phyloP scores from a whole-genome alignment of 352 stramenopile species.

The Phytopythium cucurbitacearum region DNA sequence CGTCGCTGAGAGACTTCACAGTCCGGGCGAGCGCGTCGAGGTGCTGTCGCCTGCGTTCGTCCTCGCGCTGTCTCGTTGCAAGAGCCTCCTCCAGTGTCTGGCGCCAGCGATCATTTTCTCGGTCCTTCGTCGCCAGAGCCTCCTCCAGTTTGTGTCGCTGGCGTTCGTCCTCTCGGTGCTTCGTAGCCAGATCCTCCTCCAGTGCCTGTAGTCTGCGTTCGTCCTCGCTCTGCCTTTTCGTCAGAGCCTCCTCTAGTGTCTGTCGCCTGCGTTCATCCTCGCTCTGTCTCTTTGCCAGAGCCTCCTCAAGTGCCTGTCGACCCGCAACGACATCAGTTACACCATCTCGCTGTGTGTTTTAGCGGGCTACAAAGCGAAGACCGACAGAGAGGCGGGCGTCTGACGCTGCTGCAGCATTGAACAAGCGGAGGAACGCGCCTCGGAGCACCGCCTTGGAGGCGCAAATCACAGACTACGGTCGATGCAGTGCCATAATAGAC shows the following conservation, averaged over 20 bases:
- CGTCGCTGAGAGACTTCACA: conserved; percentile 42
- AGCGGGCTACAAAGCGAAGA: background rate
- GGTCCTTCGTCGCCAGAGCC: too few relatives aligned
- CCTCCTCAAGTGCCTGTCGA: conserved; percentile 18
- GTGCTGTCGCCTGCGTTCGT: conserved; percentile 24
- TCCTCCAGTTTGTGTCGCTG: too few relatives aligned
- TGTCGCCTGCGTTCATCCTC: conserved; percentile 23
- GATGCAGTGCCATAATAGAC: background rate
- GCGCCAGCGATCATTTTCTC: background rate
- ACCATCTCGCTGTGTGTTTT: background rate
- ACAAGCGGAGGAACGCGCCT: conserved; percentile 33
- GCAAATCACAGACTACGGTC: background rate
- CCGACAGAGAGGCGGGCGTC: conserved; percentile 16
- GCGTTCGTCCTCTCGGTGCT: too few relatives aligned
- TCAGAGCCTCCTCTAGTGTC: conserved; percentile 16
- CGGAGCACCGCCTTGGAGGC: conserved; percentile 42
- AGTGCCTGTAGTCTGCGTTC: conserved; percentile 15
- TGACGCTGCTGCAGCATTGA: conserved; percentile 13
- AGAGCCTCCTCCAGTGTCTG: conserved; percentile 19
- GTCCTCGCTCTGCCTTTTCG: conserved; percentile 8
- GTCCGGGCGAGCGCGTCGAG: conserved; percentile 36
- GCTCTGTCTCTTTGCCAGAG: conserved; percentile 6
- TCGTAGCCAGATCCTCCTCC: too few relatives aligned
- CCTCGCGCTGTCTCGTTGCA: conserved; percentile 9
- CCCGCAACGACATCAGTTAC: background rate